These are phyloP conservation scores for Favolaschia claudopus DNA, from an alignment of 768 basidiomycete genomes.

Conservation along the genomic window DNA sequence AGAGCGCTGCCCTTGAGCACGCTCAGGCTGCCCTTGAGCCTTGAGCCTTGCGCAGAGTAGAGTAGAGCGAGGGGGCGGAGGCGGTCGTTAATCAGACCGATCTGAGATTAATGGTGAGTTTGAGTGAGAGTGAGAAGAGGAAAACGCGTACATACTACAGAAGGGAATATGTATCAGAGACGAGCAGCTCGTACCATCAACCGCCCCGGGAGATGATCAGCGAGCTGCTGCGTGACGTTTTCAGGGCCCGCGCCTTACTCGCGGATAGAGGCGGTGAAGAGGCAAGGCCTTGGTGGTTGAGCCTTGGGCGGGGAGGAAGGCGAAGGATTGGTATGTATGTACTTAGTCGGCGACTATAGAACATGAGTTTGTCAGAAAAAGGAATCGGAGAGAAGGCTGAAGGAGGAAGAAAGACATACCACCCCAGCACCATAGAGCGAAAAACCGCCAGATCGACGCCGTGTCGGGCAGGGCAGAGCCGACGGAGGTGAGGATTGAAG, in stretches of 20 bases:
- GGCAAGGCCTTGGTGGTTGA: conserved; percentile 34
- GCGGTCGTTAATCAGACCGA: conserved; percentile 29
- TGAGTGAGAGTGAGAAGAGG: too few species aligned
- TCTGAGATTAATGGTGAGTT: too few species aligned
- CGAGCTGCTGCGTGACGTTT: conserved; percentile 2
- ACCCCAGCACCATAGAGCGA: conserved; percentile 5
- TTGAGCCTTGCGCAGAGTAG: too few species aligned
- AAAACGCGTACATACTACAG: too few species aligned
- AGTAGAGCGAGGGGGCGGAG: conserved; percentile 3
- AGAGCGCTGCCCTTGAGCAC: too few species aligned
- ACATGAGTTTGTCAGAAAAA: conserved; percentile 35
- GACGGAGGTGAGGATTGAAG: conserved; percentile 14
- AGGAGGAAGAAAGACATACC: conserved; percentile 31
- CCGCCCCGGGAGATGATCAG: neutral
- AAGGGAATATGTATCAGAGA: conserved; percentile 30
- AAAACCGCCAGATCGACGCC: conserved; percentile 4
- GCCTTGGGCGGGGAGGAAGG: conserved; percentile 28
- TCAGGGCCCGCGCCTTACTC: conserved; percentile 37
- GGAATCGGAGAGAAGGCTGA: conserved; percentile 33
- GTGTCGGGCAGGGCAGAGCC: conserved; percentile 3
- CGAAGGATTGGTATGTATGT: conserved; percentile 31
- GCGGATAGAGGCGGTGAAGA: conserved; percentile 40
- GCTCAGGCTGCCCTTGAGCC: too few species aligned
- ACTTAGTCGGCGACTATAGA: conserved; percentile 31
- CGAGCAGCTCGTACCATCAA: conserved; percentile 16